Evolutionary conservation across 2,329 filamentous ascomycete genomes (phyloP).

Genomic region (Monascus ruber): DNA sequence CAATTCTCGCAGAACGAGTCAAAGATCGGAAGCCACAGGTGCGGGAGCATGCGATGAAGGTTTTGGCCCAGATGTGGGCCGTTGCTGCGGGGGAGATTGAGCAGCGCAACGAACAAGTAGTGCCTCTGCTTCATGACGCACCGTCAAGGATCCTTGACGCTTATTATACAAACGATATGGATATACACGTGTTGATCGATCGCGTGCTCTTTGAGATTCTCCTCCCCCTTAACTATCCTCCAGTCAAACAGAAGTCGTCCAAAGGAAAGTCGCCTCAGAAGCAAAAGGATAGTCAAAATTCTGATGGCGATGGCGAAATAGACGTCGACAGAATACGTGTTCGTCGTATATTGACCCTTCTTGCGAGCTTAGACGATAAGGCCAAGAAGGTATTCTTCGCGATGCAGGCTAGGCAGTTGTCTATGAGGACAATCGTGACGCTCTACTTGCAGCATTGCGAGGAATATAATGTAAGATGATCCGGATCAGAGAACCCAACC

Average conservation of each 20-base stretch:
- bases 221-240: slow-evolving; percentile 79
- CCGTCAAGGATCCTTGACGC: slow-evolving; percentile 77
- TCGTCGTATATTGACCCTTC: slow-evolving; percentile 71
- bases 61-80: slow-evolving; percentile 84
- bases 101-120: slow-evolving; percentile 65
- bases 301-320: slow-evolving; percentile 25
- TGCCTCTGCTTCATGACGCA: slow-evolving; percentile 63
- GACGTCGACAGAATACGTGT: slow-evolving; percentile 57
- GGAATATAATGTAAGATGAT: slow-evolving; percentile 54
- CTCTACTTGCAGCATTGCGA: slow-evolving; percentile 78
- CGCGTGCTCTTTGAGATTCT: slow-evolving; percentile 77
- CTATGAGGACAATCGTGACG: slow-evolving; percentile 60
- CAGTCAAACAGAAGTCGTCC: slow-evolving; percentile 45
- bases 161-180: slow-evolving; percentile 79
- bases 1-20: slow-evolving; percentile 72
- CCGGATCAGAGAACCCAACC: not conserved
- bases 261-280: slow-evolving; percentile 47
- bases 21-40: slow-evolving; percentile 76
- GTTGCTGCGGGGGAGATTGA: slow-evolving; percentile 80
- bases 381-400: slow-evolving; percentile 83
- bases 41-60: slow-evolving; percentile 73
- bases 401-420: slow-evolving; percentile 66
- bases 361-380: slow-evolving; percentile 63
- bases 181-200: slow-evolving; percentile 75
- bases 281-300: slow-evolving; percentile 24